Evolutionary conservation across 768 basidiomycete genomes (phyloP).

Genomic region (Plicaturopsis crispa): DNA sequence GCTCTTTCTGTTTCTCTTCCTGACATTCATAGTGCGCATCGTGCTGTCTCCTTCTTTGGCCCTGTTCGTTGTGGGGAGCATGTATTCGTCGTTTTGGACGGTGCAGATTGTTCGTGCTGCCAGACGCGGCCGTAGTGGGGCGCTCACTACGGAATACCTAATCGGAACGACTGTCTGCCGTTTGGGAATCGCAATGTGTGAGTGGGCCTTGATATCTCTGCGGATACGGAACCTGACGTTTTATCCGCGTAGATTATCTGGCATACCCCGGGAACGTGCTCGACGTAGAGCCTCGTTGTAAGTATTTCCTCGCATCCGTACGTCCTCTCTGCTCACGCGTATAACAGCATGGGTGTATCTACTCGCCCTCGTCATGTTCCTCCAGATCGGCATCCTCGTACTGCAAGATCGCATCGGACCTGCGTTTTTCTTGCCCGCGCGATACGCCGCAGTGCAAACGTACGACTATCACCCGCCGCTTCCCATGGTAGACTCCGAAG

Average conservation of each 20-base stretch:
- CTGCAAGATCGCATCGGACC: constrained; percentile 76
- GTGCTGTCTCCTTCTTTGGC: constrained; percentile 61
- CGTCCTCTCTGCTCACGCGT: constrained; percentile 1
- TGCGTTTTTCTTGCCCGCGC: constrained; percentile 73
- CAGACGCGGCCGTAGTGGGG: constrained; percentile 61
- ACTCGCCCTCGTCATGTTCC: constrained; percentile 49
- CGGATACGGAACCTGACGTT: constrained; percentile 6
- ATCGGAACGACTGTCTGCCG: constrained; percentile 71
- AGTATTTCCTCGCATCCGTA: constrained; percentile 14
- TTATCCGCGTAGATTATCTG: constrained; percentile 57
- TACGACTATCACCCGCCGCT: constrained; percentile 87
- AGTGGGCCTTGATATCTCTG: constrained; percentile 22
- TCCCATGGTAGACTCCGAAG: constrained; percentile 64
- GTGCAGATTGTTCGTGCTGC: constrained; percentile 79
- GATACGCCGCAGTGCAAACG: constrained; percentile 49
- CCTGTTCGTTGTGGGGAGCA: constrained; percentile 52
- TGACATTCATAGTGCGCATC: constrained; percentile 69
- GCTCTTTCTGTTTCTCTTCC: constrained; percentile 57
- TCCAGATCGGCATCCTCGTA: constrained; percentile 55
- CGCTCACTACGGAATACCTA: constrained; percentile 62
- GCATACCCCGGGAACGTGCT: constrained; percentile 81
- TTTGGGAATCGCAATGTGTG: constrained; percentile 68
- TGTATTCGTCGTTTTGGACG: constrained; percentile 80
- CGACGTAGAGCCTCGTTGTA: constrained; percentile 70
- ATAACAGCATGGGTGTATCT: constrained; percentile 57